A percentile compares a stretch with the other conserved stretches of the same genome.
phyloP scores from a whole-genome alignment of 345 rosid genomes.

The Eucalyptus caleyi region DNA sequence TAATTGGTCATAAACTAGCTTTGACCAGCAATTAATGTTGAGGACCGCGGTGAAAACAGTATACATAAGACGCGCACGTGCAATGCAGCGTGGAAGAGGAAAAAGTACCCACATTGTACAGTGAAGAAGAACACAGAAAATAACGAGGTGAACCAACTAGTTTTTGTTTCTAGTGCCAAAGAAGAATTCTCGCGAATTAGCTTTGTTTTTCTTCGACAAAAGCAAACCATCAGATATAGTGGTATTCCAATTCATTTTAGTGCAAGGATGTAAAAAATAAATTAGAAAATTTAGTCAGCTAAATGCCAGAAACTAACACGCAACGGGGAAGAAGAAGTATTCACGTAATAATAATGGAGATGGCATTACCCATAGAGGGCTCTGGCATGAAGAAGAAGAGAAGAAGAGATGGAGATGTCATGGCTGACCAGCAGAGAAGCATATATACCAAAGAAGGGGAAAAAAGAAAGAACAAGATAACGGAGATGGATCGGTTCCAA shows the following conservation, averaged over 20 bases:
- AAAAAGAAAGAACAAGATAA: not conserved
- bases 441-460: not conserved
- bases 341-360: not conserved
- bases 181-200: not conserved
- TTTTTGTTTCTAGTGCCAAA: not conserved
- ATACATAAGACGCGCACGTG: not conserved
- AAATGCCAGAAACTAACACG: not conserved
- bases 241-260: not conserved
- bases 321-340: not conserved
- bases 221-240: not conserved
- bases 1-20: not conserved
- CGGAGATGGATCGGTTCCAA: not conserved
- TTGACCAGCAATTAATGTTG: not conserved
- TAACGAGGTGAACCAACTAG: not conserved
- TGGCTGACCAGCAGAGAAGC: too few species aligned
- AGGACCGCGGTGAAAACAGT: not conserved
- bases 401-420: too few species aligned
- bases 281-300: not conserved
- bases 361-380: not conserved
- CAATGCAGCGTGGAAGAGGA: not conserved
- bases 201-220: not conserved
- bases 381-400: too few species aligned
- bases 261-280: not conserved
- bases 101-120: not conserved
- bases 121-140: not conserved